Evolutionary conservation across 1,284 basidiomycete species (phyloP), one percentile per base, ranked within the genome.

Genomic region (Melampsora larici-populina): DNA sequence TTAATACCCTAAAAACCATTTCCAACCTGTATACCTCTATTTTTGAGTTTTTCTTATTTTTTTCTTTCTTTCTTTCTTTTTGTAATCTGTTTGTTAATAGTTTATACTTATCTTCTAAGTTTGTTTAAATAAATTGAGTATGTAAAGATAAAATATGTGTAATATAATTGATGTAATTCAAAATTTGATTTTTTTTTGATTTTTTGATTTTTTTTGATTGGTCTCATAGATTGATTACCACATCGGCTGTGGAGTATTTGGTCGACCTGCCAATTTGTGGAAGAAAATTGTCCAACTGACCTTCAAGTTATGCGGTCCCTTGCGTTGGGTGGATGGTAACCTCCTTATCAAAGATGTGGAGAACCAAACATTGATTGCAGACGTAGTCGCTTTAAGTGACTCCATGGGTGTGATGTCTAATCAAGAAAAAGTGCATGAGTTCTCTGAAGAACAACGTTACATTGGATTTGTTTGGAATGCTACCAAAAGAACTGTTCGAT

Each of bases 171-270:
- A n/a, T n/a, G n/a, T n/a, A n/a, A n/a, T n/a, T n/a, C n/a, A n/a
- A n/a, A n/a, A n/a, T n/a, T n/a, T n/a, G n/a, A n/a, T n/a, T n/a
- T n/a, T n/a, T n/a, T n/a, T n/a, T n/a, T n/a, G n/a, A n/a, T n/a
- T n/a, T n/a, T n/a, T n/a, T n/a, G n/a, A n/a, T n/a, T n/a, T n/a
- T n/a, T n/a, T n/a, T n/a, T n/a, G n/a, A n/a, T n/a, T n/a, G n/a
- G n/a, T n/a, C n/a, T n/a, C n/a, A n/a, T n/a, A n/a, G n/a, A n/a
- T n/a, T n/a, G n/a, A n/a, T n/a, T n/a, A n/a, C n/a, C n/a, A n/a
- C n/a, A n/a, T n/a, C 18, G 69, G 69, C 11, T 66, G 64, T 36
- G n/a, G 64, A 15, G 18, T 21, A 65, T 31, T 31, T 65, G 26
- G 63, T 21, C 7, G 26, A 31, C 11, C 21, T 11, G 48, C 48